Percentiles rank a stretch among this genome's conserved stretches.
These are phyloP conservation scores for Blastobotrys buckinghamii DNA, from an alignment of 1,139 yeast genomes.

Conservation along the genomic window DNA sequence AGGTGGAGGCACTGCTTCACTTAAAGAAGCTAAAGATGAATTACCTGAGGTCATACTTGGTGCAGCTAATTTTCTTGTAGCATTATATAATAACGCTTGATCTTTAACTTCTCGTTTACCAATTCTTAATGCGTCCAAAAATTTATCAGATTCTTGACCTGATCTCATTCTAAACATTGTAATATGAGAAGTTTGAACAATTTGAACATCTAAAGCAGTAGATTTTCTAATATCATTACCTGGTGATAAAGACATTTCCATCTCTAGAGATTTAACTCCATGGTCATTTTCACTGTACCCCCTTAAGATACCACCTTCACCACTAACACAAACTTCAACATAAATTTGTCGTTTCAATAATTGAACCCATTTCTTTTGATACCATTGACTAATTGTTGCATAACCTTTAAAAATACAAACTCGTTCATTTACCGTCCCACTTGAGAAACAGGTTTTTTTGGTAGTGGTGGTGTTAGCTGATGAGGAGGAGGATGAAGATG, in stretches of 20 bases:
- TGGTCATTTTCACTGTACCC: constrained; percentile 8
- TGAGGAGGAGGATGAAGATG: background rate
- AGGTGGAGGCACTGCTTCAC: background rate
- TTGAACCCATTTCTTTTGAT: constrained; percentile 19
- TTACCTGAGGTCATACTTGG: constrained; percentile 24
- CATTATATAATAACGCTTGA: constrained; percentile 21
- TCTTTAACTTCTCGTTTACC: constrained; percentile 22
- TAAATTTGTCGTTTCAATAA: constrained; percentile 14
- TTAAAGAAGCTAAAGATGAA: constrained; percentile 21
- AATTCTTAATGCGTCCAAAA: constrained; percentile 23
- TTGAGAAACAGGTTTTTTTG: background rate
- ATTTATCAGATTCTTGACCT: constrained; percentile 24
- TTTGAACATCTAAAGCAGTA: constrained; percentile 30
- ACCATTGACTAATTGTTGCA: constrained; percentile 21
- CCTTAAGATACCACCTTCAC: constrained; percentile 21
- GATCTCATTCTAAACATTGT: constrained; percentile 28
- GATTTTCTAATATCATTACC: constrained; percentile 22
- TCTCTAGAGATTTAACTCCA: background rate
- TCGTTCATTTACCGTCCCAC: background rate
- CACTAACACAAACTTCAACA: constrained; percentile 20
- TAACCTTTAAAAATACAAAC: constrained; percentile 17
- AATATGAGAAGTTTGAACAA: constrained; percentile 22
- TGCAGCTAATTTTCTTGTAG: constrained; percentile 9
- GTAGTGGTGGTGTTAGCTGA: background rate
- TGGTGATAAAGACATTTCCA: constrained; percentile 18